Percentiles rank a stretch among this genome's conserved stretches.
Evolutionary conservation across 495 filamentous ascomycete genomes (phyloP).

Genomic region (Lophiotrema nucula): DNA sequence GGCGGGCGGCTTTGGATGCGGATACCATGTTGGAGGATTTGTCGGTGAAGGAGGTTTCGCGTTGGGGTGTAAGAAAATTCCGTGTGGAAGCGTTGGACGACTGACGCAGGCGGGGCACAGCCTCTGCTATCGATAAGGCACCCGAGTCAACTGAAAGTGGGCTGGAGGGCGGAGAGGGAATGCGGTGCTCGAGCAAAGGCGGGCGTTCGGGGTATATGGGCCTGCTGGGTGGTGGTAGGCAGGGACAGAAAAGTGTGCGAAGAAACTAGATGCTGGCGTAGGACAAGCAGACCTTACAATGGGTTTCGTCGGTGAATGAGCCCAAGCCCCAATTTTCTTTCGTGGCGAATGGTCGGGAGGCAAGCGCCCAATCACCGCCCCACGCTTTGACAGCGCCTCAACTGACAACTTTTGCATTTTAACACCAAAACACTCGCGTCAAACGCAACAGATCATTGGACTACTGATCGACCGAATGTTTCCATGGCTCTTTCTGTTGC

Average conservation of each 20-base stretch:
- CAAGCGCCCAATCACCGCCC: no score
- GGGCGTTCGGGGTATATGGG: no score
- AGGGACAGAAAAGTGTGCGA: not conserved
- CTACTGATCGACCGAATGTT: no score
- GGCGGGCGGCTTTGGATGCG: conserved; percentile 93
- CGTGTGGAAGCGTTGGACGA: conserved; percentile 4
- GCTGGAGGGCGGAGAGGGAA: not conserved
- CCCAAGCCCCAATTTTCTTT: conserved; percentile 5
- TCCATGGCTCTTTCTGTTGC: no score
- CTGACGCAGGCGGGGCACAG: conserved; percentile 7
- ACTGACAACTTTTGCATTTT: no score
- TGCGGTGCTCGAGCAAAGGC: not conserved
- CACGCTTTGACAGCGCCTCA: no score
- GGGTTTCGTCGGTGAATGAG: not conserved
- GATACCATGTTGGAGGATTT: conserved; percentile 68
- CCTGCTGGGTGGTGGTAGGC: not conserved
- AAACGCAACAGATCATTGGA: no score
- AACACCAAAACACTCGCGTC: no score
- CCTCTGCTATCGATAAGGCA: conserved; percentile 15
- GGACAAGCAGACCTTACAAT: not conserved
- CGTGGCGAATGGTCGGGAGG: not conserved
- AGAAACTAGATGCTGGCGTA: not conserved
- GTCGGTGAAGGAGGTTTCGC: conserved; percentile 1
- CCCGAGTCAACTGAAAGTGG: no score
- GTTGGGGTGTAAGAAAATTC: conserved; percentile 19